A percentile compares a stretch with the other conserved stretches of the same genome.
Conservation (phyloP, 1,284 basidiomycete genomes). For the Malassezia yamatoensis region DNA sequence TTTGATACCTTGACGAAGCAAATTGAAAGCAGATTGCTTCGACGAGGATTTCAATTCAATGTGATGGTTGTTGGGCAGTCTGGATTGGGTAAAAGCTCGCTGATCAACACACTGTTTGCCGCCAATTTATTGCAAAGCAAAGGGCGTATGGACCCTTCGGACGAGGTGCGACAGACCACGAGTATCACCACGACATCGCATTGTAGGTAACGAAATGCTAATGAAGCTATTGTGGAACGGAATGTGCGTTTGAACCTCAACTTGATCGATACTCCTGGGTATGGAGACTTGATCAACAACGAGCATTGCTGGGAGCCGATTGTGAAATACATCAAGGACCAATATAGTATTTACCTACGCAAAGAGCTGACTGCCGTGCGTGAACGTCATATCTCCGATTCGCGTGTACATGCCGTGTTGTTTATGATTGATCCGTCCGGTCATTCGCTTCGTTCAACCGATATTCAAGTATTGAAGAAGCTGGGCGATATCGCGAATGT, state of each 20-base stretch:
- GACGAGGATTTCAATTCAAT: constrained; percentile 98
- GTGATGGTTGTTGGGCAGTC: constrained; percentile 65
- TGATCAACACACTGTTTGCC: constrained; percentile 98
- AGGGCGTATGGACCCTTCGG: constrained; percentile 76
- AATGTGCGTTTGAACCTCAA: constrained; percentile 88
- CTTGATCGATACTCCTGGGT: constrained; percentile 97
- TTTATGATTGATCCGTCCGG: constrained; percentile 77
- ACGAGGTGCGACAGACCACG: constrained; percentile 82
- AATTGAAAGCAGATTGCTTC: constrained; percentile 97
- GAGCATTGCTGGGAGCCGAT: constrained; percentile 99
- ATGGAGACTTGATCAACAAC: constrained; percentile 97
- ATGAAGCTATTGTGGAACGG: constrained; percentile 76
- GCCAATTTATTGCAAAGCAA: constrained; percentile 96
- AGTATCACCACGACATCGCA: constrained; percentile 92
- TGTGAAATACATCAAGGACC: constrained; percentile 97
- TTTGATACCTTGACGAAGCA: constrained; percentile 70
- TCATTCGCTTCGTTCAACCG: constrained; percentile 55
- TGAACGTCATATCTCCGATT: constrained; percentile 95
- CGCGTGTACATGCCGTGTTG: constrained; percentile 92
- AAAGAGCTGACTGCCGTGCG: constrained; percentile 98
- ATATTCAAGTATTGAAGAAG: constrained; percentile 98
- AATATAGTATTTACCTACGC: constrained; percentile 94
- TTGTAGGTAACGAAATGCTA: constrained; percentile 55
- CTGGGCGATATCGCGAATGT: constrained; percentile 96
- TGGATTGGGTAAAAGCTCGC: constrained; percentile 91